Base-by-base conservation (phyloP, 225 moss, liverwort and hornwort species). In the Anthoceros angustus region DNA sequence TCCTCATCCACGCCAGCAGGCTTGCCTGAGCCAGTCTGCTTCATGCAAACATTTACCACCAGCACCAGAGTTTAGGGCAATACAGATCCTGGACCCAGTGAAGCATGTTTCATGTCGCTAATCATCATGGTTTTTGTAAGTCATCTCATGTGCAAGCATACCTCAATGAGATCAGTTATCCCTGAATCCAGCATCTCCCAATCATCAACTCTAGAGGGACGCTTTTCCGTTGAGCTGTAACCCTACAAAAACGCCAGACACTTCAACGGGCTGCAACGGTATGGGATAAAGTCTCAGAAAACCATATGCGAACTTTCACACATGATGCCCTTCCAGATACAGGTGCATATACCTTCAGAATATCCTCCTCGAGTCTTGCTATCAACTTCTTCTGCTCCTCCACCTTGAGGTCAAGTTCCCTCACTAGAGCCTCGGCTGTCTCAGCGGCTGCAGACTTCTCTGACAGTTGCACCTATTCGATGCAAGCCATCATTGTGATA, bases 281-380 rank as follows among this genome's bases (percentile, higher is more conserved):
- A 9, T 11, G 26, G 42, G 25, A 25, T 41, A 21, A 2, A 46
- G 20, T 39, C 24, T 63, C 23, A 1, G 32, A 63, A 63, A 15
- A 15, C 25, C 23, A 15, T 63, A 11, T 39, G 11, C 23, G 14
- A 63, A 5, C 11, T 24, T 2, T 24, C 63, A 63, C 3, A 12
- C 63, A 10, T 63, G 5, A 48, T 12, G 5, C 2, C 21, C 21
- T 23, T 23, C 16, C 40, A n/a, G 16, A 25, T 39, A 23, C 18
- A 38, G 3, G 32, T 7, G 10, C 25, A 64, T 3, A 49, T 41
- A 90, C 94, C 94, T 95, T 90, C 62, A 86, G 72, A 65, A 95
- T 95, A 69, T 95, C 94, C 65, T 95, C 94, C 74, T 95, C 94
- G 67, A 95, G 80, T 74, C 88, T 90, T 62, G 79, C 79, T 72